Percentiles rank a stretch among this genome's conserved stretches.
phyloP scores from a whole-genome alignment of 305 asterid genomes.

The Fraxinus platypoda region DNA sequence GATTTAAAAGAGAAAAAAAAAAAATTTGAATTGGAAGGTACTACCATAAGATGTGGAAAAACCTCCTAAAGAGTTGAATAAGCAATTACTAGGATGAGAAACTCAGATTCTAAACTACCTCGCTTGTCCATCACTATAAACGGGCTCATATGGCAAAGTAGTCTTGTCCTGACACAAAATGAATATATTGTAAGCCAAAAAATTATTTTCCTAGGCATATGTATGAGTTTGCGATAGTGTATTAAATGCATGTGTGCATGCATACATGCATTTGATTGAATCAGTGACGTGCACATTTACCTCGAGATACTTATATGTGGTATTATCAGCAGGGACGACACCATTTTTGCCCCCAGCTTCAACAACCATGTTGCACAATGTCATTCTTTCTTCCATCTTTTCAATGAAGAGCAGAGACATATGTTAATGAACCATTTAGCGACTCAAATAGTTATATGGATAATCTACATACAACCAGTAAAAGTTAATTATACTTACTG shows the following conservation, averaged over 20 bases:
- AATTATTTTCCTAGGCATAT: not conserved
- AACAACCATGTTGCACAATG: slow-evolving; percentile 95
- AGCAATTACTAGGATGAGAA: not conserved
- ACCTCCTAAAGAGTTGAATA: not conserved
- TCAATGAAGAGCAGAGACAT: slow-evolving; percentile 1
- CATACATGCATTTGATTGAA: not conserved
- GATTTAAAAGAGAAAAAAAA: not conserved
- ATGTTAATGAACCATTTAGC: not conserved
- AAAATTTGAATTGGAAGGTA: not conserved
- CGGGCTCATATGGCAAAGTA: slow-evolving; percentile 78
- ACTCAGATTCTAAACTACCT: slow-evolving; percentile 44
- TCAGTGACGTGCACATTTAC: slow-evolving; percentile 33
- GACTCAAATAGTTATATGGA: not conserved
- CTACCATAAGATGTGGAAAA: not conserved
- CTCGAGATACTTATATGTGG: slow-evolving; percentile 85
- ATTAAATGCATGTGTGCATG: not conserved
- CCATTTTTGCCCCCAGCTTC: slow-evolving; percentile 99
- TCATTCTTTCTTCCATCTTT: slow-evolving; percentile 99
- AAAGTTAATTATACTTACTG: slow-evolving; percentile 42
- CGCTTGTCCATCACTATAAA: slow-evolving; percentile 80
- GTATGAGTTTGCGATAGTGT: not conserved
- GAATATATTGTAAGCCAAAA: not conserved
- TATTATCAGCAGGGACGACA: slow-evolving; percentile 84
- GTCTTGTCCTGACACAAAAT: slow-evolving; percentile 65
- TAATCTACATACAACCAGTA: not conserved